Percentiles rank a stretch among this genome's conserved stretches.
These are phyloP conservation scores for Rhodotorula sp. DNA, from an alignment of 1,284 basidiomycete species.

Conservation along the genomic window DNA sequence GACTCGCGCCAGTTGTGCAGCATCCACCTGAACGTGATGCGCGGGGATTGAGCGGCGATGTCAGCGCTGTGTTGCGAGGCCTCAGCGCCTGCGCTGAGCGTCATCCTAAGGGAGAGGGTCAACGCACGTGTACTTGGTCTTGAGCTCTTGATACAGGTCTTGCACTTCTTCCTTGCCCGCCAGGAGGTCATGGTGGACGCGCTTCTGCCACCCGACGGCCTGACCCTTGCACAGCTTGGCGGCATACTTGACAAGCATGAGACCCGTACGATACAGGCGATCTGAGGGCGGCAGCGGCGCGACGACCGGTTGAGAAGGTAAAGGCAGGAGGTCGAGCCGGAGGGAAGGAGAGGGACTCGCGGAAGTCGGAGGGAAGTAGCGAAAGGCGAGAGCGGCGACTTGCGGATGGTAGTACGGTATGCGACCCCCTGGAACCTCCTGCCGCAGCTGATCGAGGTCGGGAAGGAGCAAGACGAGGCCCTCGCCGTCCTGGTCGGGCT, in stretches of 20 bases:
- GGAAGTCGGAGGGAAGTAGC: conserved; percentile 55
- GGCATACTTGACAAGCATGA: conserved; percentile 75
- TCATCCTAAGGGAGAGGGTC: not conserved
- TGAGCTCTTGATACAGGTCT: conserved; percentile 82
- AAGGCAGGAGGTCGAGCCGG: conserved; percentile 59
- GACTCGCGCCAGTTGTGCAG: conserved; percentile 65
- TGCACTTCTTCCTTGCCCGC: conserved; percentile 78
- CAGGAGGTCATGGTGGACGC: conserved; percentile 79
- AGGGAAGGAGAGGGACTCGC: conserved; percentile 44
- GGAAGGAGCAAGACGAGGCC: conserved; percentile 66
- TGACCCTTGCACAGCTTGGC: conserved; percentile 84
- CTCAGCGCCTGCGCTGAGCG: not conserved
- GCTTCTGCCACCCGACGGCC: conserved; percentile 76
- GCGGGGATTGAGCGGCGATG: conserved; percentile 20
- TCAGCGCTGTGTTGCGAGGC: conserved; percentile 13
- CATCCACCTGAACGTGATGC: conserved; percentile 41
- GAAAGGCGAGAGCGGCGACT: conserved; percentile 70
- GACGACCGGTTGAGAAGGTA: conserved; percentile 45
- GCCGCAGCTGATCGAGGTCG: conserved; percentile 51
- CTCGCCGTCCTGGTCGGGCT: conserved; percentile 45
- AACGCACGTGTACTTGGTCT: conserved; percentile 66
- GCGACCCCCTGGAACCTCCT: conserved; percentile 46
- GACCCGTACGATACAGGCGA: conserved; percentile 74
- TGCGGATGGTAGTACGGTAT: conserved; percentile 79
- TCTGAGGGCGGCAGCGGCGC: conserved; percentile 56